Conservation (phyloP, 1,284 basidiomycete genomes). For the Uromyces viciae-fabae region DNA sequence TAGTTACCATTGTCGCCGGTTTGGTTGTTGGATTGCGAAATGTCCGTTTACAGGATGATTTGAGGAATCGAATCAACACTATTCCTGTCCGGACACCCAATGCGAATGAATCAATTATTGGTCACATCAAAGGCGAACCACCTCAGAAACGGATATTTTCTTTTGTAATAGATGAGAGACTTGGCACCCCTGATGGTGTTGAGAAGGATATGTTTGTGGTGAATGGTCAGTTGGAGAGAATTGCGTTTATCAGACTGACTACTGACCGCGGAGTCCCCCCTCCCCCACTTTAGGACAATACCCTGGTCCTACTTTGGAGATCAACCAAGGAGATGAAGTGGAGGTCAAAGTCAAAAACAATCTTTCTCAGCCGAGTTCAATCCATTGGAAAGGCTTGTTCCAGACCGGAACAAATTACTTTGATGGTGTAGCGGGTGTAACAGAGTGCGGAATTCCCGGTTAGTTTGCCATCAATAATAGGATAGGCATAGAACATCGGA, state of each 20-base stretch:
- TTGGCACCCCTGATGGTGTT: slow-evolving; percentile 47
- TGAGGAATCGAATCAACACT: slow-evolving; percentile 34
- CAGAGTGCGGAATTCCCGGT: slow-evolving; percentile 53
- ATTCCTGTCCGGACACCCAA: slow-evolving; percentile 29
- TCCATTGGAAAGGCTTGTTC: slow-evolving; percentile 48
- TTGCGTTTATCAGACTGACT: too few species aligned
- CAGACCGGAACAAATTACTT: slow-evolving; percentile 47
- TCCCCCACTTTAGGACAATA: slow-evolving; percentile 43
- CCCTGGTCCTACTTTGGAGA: slow-evolving; percentile 48
- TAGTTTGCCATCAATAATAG: too few species aligned
- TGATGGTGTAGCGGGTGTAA: slow-evolving; percentile 49
- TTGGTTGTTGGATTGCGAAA: slow-evolving; percentile 36
- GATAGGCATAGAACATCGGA: too few species aligned
- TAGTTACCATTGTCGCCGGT: slow-evolving; percentile 21
- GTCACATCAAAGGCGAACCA: slow-evolving; percentile 33
- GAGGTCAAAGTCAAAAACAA: slow-evolving; percentile 48
- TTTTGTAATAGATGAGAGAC: slow-evolving; percentile 47
- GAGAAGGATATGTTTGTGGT: slow-evolving; percentile 48
- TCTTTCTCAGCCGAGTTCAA: slow-evolving; percentile 44
- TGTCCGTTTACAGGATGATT: slow-evolving; percentile 17
- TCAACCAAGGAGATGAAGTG: slow-evolving; percentile 46
- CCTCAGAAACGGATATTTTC: slow-evolving; percentile 41
- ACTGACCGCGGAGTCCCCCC: neutral
- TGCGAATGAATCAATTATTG: slow-evolving; percentile 18
- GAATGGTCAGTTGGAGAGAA: slow-evolving; percentile 46